Percentiles rank a stretch among this genome's conserved stretches.
phyloP scores from a whole-genome alignment of 805 yeast species.

The Kodamaea lidongshanica region DNA sequence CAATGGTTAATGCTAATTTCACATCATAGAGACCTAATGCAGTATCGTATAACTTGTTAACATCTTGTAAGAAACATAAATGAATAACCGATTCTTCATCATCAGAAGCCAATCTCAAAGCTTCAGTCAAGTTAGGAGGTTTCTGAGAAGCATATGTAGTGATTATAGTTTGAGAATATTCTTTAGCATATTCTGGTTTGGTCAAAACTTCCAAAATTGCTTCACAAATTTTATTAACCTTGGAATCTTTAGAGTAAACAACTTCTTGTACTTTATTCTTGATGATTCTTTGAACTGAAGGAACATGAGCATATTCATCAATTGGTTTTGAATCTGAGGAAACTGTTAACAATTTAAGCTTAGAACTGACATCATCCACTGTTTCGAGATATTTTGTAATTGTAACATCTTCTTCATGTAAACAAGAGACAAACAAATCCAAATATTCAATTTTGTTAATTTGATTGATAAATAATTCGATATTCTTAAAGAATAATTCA shows the following conservation, averaged over 20 bases:
- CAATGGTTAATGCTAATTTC: constrained; percentile 71
- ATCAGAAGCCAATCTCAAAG: constrained; percentile 54
- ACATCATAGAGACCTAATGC: constrained; percentile 82
- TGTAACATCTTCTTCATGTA: constrained; percentile 82
- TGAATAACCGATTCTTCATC: constrained; percentile 62
- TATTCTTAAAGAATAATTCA: constrained; percentile 52
- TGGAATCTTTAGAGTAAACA: constrained; percentile 41
- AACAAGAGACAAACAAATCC: constrained; percentile 80
- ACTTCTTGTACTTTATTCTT: constrained; percentile 33
- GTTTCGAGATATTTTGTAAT: constrained; percentile 80
- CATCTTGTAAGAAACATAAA: constrained; percentile 85
- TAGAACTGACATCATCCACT: constrained; percentile 14
- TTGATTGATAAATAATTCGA: constrained; percentile 64
- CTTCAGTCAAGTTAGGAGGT: constrained; percentile 79
- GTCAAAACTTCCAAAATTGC: constrained; percentile 55
- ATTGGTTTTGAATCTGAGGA: constrained; percentile 19
- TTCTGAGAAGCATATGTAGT: constrained; percentile 90
- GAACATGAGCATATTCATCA: constrained; percentile 4
- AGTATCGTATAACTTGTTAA: constrained; percentile 69
- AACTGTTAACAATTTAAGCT: constrained; percentile 8
- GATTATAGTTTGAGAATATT: constrained; percentile 68
- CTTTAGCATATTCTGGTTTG: constrained; percentile 44
- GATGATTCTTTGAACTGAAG: constrained; percentile 28
- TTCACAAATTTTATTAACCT: constrained; percentile 74
- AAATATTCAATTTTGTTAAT: constrained; percentile 67